phyloP scores from a whole-genome alignment of 208 protist genomes.

The Entamoeba invadens region DNA sequence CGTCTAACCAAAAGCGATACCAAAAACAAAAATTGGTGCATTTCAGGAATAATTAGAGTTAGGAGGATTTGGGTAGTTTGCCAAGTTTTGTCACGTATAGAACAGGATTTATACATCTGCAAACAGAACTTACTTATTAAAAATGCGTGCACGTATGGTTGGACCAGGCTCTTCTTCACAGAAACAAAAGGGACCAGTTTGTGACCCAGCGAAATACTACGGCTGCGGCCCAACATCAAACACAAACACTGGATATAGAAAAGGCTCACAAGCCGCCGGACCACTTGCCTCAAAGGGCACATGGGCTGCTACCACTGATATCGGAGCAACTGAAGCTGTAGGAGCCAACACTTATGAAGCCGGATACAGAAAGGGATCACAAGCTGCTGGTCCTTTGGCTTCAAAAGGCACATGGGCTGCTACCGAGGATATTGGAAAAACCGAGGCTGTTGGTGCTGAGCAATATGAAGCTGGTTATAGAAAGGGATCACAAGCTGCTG shows the following conservation, averaged over 20 bases:
- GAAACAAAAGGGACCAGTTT: not conserved
- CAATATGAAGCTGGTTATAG: not conserved
- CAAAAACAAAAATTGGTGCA: no score
- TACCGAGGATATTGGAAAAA: not conserved
- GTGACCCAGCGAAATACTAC: not conserved
- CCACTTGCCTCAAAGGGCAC: not conserved
- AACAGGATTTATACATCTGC: no score
- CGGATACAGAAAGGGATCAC: not conserved
- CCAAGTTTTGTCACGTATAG: no score
- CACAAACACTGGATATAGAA: not conserved
- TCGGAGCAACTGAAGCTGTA: not conserved
- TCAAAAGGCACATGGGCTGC: not conserved
- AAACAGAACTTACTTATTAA: no score
- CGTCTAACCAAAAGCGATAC: no score
- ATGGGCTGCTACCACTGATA: not conserved
- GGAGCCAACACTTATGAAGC: not conserved
- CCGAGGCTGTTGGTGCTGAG: not conserved
- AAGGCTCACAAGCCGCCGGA: not conserved
- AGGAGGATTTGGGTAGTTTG: no score
- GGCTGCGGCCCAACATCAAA: not conserved
- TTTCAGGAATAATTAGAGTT: no score
- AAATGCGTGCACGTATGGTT: not conserved
- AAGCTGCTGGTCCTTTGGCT: not conserved
- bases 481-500: not conserved
- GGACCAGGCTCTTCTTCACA: not conserved